Percentiles rank a stretch among this genome's conserved stretches.
Evolutionary conservation across 164 flowering plant genomes (phyloP).

Genomic region (Liriodendron chinense): DNA sequence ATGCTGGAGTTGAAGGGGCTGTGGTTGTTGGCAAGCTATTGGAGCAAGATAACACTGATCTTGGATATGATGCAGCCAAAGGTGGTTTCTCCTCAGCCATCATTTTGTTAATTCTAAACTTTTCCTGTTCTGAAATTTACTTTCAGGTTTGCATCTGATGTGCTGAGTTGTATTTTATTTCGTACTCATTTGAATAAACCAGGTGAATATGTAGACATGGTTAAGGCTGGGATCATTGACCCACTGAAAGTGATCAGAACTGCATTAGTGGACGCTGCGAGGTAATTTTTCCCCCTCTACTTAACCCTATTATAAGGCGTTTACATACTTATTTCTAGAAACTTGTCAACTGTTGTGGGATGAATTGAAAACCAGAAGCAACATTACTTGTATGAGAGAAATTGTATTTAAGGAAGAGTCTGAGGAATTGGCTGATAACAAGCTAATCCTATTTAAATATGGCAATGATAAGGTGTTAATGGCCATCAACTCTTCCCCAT

Average conservation of each 20-base stretch:
- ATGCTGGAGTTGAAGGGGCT: conserved; percentile 98
- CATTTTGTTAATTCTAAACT: background rate
- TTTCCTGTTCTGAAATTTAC: background rate
- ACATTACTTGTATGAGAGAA: background rate
- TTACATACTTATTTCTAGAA: background rate
- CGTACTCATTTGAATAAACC: conserved; percentile 15
- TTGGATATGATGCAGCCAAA: conserved; percentile 99
- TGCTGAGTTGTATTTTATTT: background rate
- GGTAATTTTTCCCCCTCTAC: conserved; percentile 37
- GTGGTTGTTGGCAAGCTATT: conserved; percentile 93
- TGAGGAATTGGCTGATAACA: background rate
- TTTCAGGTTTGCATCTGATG: background rate
- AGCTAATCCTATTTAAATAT: background rate
- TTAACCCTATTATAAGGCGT: background rate
- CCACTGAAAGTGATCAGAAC: conserved; percentile 97
- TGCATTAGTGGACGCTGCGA: conserved; percentile 94
- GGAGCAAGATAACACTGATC: conserved; percentile 82
- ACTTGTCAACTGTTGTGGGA: background rate
- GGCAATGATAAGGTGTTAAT: no score
- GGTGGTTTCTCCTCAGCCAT: conserved; percentile 30
- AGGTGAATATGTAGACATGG: conserved; percentile 98
- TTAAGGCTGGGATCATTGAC: conserved; percentile 88
- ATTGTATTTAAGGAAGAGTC: background rate
- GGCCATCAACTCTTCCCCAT: no score
- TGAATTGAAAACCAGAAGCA: background rate